Evolutionary conservation across 2,329 filamentous ascomycete genomes (phyloP).

Genomic region (Alternaria arbusti): DNA sequence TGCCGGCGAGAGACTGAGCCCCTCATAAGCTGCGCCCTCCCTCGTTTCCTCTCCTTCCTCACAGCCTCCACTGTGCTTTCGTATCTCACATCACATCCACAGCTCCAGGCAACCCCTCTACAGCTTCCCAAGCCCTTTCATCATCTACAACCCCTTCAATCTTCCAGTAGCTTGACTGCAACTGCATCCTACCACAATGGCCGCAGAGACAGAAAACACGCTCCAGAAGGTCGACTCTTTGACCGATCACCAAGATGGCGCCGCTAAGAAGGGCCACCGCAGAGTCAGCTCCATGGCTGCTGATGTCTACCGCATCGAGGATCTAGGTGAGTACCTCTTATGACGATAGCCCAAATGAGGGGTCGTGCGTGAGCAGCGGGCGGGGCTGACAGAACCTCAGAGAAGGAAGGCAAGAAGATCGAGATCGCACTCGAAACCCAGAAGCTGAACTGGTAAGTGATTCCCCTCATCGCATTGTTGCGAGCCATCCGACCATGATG

Average conservation of each 20-base stretch:
- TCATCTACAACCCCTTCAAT: slow-evolving; percentile 12
- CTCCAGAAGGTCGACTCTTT: slow-evolving; percentile 92
- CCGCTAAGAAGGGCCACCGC: slow-evolving; percentile 69
- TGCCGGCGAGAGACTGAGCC: slow-evolving; percentile 33
- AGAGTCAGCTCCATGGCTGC: slow-evolving; percentile 75
- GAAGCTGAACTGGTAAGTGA: slow-evolving; percentile 81
- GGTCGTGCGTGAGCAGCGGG: slow-evolving; percentile 33
- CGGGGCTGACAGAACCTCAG: slow-evolving; percentile 57
- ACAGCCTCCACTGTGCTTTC: slow-evolving; percentile 35
- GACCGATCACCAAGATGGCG: slow-evolving; percentile 71
- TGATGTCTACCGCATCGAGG: slow-evolving; percentile 81
- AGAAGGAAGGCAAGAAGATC: slow-evolving; percentile 74
- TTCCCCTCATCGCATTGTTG: neutral
- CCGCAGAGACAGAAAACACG: slow-evolving; percentile 58
- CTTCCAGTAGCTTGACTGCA: slow-evolving; percentile 6
- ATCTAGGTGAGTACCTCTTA: slow-evolving; percentile 70
- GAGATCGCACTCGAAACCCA: slow-evolving; percentile 82
- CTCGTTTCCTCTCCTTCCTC: slow-evolving; percentile 30
- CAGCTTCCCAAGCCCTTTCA: slow-evolving; percentile 25
- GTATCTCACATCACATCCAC: slow-evolving; percentile 13
- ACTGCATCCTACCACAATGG: slow-evolving; percentile 53
- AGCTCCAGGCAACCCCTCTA: slow-evolving; percentile 8
- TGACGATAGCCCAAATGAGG: slow-evolving; percentile 18
- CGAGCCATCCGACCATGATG: neutral
- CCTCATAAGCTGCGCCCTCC: slow-evolving; percentile 44